phyloP scores from a whole-genome alignment of 2,329 filamentous ascomycete genomes.

The Colletotrichum cuscutae region DNA sequence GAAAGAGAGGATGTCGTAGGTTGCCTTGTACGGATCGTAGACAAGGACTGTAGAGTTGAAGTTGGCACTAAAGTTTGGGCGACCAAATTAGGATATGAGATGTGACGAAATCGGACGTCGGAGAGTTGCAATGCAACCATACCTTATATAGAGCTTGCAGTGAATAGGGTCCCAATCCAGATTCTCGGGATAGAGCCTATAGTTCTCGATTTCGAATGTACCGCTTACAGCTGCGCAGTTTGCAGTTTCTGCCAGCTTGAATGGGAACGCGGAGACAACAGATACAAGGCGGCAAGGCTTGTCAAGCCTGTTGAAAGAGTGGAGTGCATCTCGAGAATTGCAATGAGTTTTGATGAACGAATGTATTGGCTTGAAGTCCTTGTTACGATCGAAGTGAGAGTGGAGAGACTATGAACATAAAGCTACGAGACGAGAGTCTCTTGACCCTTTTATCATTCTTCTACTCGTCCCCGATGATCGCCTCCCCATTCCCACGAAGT shows the following conservation, averaged over 20 bases:
- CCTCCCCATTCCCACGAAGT: not conserved
- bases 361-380: not conserved
- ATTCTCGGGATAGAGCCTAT: not conserved
- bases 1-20: not conserved
- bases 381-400: not conserved
- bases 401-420: not conserved
- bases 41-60: not conserved
- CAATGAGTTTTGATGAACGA: not conserved
- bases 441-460: not conserved
- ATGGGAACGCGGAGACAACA: not conserved
- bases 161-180: not conserved
- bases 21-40: not conserved
- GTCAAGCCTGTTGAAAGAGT: not conserved
- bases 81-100: not conserved
- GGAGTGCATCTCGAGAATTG: not conserved
- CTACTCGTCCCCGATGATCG: not conserved
- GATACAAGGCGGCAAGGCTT: not conserved
- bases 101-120: not conserved
- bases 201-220: not conserved
- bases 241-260: not conserved
- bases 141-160: slow-evolving; percentile 5
- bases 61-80: not conserved
- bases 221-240: not conserved
- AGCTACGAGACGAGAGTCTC: not conserved
- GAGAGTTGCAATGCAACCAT: not conserved